Evolutionary conservation across 129 eudicot species (phyloP), one percentile per base, ranked within the genome.

Genomic region (Saposhnikovia divaricata): DNA sequence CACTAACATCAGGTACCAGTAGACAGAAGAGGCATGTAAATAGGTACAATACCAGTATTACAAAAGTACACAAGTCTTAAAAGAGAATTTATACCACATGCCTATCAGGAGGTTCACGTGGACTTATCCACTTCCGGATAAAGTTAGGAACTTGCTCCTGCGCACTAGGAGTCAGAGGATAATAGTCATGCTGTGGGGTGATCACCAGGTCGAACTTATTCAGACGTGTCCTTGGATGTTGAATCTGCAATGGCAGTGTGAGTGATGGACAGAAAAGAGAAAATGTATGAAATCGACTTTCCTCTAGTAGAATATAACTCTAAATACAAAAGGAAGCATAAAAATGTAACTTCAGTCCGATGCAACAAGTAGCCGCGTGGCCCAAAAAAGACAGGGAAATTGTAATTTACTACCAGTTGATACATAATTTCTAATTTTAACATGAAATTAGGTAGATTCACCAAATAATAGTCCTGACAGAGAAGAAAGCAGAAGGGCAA

Each of bases 191-290:
- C 78, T 83, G 87, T 46, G 98, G 97, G 63, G 93, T 85, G 75
- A 94, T 89, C 80, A 92, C 98, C 93, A 94, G 80, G 87, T 94
- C 98, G 79, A 94, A 94, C 86, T 93, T 89, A 74, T 85, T 89
- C 86, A 92, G 83, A 57, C 80, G 91, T 65, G 90, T 86, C 81
- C 98, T 86, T 65, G 98, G 98, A 87, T 94, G 97, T 85, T 94
- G 97, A 85, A 94, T 89, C 98, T 94, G 92, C 78, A 87, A 84
- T 71, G 10, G 12, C 50, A 46, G 15, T 46, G 12, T 44, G 47
- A 44, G 47, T 44, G 47, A 8, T 9, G 2, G 13, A 44, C 13
- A 44, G 3, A 71, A 42, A 65, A 40, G 61, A 68, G 21, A 28
- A 76, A 12, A 46, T 31, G 37, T 18, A 42, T 79, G 77, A 73